Evolutionary conservation across 2,329 filamentous ascomycete species (phyloP).

Genomic region (Cladosporium sp.): DNA sequence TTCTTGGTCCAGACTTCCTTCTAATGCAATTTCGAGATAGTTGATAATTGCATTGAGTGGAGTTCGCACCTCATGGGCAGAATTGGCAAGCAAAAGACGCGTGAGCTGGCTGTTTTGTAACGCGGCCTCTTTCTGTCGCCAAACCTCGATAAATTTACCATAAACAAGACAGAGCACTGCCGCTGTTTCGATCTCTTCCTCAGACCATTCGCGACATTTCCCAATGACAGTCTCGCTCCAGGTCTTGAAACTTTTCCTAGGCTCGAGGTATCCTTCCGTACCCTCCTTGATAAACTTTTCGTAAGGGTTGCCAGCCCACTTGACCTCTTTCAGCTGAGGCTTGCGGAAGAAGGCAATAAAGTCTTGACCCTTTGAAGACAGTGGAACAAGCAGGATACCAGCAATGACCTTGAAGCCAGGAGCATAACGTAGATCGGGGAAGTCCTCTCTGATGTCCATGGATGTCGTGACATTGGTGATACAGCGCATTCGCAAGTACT

Average conservation of each 20-base stretch:
- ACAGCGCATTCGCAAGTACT: conserved; percentile 73
- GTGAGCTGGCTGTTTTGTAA: conserved; percentile 79
- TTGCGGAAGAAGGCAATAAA: conserved; percentile 91
- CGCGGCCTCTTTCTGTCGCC: conserved; percentile 83
- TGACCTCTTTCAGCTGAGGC: conserved; percentile 69
- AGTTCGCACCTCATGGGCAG: conserved; percentile 85
- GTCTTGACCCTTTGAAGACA: conserved; percentile 69
- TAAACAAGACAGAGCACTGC: conserved; percentile 85
- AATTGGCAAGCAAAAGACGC: conserved; percentile 73
- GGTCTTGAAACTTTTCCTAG: conserved; percentile 70
- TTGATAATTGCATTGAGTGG: conserved; percentile 93
- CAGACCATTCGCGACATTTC: conserved; percentile 81
- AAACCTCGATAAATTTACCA: conserved; percentile 85
- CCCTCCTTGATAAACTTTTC: conserved; percentile 70
- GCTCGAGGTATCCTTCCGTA: conserved; percentile 69
- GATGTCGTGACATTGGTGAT: conserved; percentile 73
- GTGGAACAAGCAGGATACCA: conserved; percentile 73
- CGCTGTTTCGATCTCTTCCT: conserved; percentile 84
- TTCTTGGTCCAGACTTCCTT: conserved; percentile 72
- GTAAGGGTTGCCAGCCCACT: conserved; percentile 83
- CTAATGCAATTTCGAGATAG: conserved; percentile 84
- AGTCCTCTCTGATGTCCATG: conserved; percentile 69
- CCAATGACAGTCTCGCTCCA: conserved; percentile 79
- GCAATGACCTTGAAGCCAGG: conserved; percentile 76
- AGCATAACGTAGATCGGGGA: conserved; percentile 72